Conservation (phyloP, 805 yeast species). For the Helenozyma baotianmanensis region DNA sequence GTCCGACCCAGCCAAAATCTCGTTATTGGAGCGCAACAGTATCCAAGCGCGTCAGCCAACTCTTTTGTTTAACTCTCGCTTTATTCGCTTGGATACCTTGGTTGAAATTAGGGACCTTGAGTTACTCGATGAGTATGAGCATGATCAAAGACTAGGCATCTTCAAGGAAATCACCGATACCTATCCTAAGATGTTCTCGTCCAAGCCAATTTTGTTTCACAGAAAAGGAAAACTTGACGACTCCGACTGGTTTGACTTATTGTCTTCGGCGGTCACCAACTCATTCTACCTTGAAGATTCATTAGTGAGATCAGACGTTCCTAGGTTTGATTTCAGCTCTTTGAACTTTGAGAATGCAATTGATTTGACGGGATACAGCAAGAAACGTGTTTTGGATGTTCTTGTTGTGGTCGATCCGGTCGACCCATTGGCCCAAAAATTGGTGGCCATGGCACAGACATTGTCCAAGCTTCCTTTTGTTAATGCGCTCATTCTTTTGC, state of each 20-base stretch:
- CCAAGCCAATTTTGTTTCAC: not conserved
- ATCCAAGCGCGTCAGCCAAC: slow-evolving; percentile 34
- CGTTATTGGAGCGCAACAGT: slow-evolving; percentile 24
- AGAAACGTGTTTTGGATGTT: slow-evolving; percentile 46
- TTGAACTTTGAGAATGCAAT: slow-evolving; percentile 26
- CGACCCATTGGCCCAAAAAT: slow-evolving; percentile 61
- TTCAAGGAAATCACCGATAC: slow-evolving; percentile 25
- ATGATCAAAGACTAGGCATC: slow-evolving; percentile 36
- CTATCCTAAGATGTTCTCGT: slow-evolving; percentile 18
- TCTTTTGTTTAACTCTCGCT: slow-evolving; percentile 53
- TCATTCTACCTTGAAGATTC: slow-evolving; percentile 42
- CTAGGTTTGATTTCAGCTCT: slow-evolving; percentile 44
- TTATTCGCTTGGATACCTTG: slow-evolving; percentile 29
- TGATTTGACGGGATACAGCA: slow-evolving; percentile 16
- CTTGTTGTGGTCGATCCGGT: slow-evolving; percentile 67
- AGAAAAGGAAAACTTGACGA: slow-evolving; percentile 7
- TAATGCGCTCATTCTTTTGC: slow-evolving; percentile 49
- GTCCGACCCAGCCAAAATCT: slow-evolving; percentile 2
- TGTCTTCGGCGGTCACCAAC: slow-evolving; percentile 40
- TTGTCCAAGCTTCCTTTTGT: slow-evolving; percentile 46
- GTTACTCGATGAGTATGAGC: slow-evolving; percentile 44
- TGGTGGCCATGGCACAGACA: slow-evolving; percentile 42
- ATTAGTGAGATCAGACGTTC: slow-evolving; percentile 35
- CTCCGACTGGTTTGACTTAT: slow-evolving; percentile 45
- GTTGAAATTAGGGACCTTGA: slow-evolving; percentile 26